These are phyloP conservation scores for Setaria viridis DNA, from an alignment of 202 grass and related monocot genomes.

Conservation along the genomic window DNA sequence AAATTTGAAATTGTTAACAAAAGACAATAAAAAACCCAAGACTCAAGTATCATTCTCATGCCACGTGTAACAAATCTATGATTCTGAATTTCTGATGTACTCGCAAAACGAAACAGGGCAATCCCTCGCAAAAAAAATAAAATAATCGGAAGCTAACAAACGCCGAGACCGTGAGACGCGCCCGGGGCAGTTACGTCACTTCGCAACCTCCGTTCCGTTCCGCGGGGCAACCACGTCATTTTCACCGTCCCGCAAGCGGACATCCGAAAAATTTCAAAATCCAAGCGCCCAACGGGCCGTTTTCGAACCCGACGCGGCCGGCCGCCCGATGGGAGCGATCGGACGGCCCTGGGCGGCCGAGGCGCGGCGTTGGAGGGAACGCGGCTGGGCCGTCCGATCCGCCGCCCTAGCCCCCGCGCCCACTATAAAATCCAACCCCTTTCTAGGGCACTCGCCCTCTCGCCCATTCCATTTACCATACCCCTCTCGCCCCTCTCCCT, in stretches of 20 bases:
- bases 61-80: no score
- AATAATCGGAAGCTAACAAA: neutral
- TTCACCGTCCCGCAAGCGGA: neutral
- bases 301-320: slow-evolving; percentile 38
- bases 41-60: no score
- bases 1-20: no score
- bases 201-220: neutral
- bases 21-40: no score
- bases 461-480: slow-evolving; percentile 28
- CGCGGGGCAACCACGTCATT: slow-evolving; percentile 46
- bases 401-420: slow-evolving; percentile 37
- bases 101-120: neutral
- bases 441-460: slow-evolving; percentile 44
- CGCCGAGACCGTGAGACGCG: neutral
- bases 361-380: slow-evolving; percentile 62
- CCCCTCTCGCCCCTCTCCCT: neutral
- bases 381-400: slow-evolving; percentile 60
- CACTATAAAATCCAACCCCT: slow-evolving; percentile 52
- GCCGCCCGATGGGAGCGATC: slow-evolving; percentile 59
- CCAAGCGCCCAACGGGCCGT: slow-evolving; percentile 43
- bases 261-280: slow-evolving; percentile 62
- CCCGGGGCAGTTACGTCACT: slow-evolving; percentile 27
- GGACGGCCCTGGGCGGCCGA: slow-evolving; percentile 35
- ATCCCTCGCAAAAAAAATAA: neutral
- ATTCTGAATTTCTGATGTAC: no score